phyloP scores from a whole-genome alignment of 192 early-diverging fungal genomes.

The Podila horticola region DNA sequence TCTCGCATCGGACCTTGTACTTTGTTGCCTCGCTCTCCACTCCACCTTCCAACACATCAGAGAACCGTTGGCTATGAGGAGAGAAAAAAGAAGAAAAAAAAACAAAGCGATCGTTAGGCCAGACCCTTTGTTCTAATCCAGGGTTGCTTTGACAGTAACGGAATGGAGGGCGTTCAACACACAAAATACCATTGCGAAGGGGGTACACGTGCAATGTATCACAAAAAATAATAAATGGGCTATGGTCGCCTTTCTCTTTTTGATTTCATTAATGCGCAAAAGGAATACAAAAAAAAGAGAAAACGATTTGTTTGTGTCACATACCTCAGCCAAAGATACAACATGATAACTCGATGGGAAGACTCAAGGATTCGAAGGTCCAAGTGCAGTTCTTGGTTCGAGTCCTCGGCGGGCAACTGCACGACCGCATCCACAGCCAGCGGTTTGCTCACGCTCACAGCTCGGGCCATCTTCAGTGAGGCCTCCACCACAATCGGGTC shows the following conservation, averaged over 20 bases:
- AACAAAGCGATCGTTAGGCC: neutral
- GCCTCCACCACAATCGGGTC: slow-evolving; percentile 15
- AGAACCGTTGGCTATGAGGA: slow-evolving; percentile 27
- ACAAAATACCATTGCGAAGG: too few relatives aligned
- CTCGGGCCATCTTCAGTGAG: slow-evolving; percentile 18
- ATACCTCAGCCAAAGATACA: slow-evolving; percentile 91
- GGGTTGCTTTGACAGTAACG: too few relatives aligned
- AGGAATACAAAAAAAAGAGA: too few relatives aligned
- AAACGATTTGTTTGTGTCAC: too few relatives aligned
- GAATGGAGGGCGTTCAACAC: too few relatives aligned
- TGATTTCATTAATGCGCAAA: too few relatives aligned
- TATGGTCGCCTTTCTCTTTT: too few relatives aligned
- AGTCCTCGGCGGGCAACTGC: slow-evolving; percentile 43
- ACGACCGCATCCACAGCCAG: slow-evolving; percentile 63
- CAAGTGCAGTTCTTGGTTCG: slow-evolving; percentile 7
- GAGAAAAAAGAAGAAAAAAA: neutral
- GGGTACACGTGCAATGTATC: too few relatives aligned
- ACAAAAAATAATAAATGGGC: too few relatives aligned
- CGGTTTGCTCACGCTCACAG: slow-evolving; percentile 30
- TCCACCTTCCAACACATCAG: slow-evolving; percentile 29
- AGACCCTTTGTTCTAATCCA: too few relatives aligned
- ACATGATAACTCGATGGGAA: slow-evolving; percentile 79
- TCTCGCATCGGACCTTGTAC: slow-evolving; percentile 29
- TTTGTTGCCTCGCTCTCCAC: slow-evolving; percentile 20
- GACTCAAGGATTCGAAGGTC: slow-evolving; percentile 68